These are phyloP conservation scores for Botrytis tulipae DNA, from an alignment of 2,329 filamentous ascomycete genomes.

Conservation along the genomic window DNA sequence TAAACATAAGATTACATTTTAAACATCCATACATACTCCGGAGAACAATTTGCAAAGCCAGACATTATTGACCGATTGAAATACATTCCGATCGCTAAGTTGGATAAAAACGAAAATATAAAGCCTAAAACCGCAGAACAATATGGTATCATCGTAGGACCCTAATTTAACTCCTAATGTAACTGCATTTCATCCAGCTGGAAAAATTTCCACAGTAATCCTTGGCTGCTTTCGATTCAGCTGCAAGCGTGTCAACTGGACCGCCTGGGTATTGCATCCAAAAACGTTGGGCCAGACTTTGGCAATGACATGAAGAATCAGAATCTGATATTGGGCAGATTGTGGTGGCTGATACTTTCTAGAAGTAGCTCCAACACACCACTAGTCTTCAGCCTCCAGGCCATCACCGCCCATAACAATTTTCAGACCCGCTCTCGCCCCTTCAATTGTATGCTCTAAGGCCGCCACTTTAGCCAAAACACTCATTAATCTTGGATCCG, in stretches of 20 bases:
- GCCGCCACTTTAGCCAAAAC: constrained; percentile 80
- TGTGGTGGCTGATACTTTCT: background rate
- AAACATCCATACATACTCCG: background rate
- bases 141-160: background rate
- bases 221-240: background rate
- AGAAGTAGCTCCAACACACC: background rate
- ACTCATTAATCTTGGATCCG: constrained; percentile 82
- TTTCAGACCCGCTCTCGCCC: constrained; percentile 69
- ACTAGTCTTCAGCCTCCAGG: constrained; percentile 14
- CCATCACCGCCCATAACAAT: constrained; percentile 65
- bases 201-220: background rate
- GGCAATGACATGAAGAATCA: background rate
- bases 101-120: background rate
- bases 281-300: background rate
- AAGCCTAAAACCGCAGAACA: background rate
- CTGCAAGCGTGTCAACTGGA: background rate
- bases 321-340: background rate
- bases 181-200: background rate
- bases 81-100: background rate
- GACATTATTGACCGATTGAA: background rate
- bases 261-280: too few species aligned
- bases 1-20: background rate
- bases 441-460: constrained; percentile 68
- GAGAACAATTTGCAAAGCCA: background rate
- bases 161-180: background rate